A percentile compares a stretch with the other conserved stretches of the same genome.
phyloP scores from a whole-genome alignment of 1,284 basidiomycete species.

The Pholiota adiposa region DNA sequence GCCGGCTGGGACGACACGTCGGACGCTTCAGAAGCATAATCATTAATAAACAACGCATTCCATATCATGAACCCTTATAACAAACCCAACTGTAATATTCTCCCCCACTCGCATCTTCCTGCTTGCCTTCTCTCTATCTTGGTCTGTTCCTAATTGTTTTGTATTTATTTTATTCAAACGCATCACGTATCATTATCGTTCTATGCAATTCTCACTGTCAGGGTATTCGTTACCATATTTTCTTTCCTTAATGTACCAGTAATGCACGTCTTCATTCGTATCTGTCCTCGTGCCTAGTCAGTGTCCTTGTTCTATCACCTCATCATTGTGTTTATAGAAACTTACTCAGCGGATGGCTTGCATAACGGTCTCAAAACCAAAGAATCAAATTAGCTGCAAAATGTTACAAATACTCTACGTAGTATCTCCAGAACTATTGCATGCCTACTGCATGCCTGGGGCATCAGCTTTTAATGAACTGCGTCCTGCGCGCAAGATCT shows the following conservation, averaged over 20 bases:
- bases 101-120: not conserved
- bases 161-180: conserved; percentile 12
- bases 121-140: conserved; percentile 6
- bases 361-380: not conserved
- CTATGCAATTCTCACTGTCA: conserved; percentile 14
- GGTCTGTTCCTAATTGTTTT: conserved; percentile 9
- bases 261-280: conserved; percentile 8
- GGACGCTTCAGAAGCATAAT: conserved; percentile 38
- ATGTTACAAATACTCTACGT: not conserved
- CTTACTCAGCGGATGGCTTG: not conserved
- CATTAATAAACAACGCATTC: conserved; percentile 4
- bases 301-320: not conserved
- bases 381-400: conserved; percentile 1
- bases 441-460: conserved; percentile 65
- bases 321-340: not conserved
- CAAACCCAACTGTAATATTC: conserved; percentile 3
- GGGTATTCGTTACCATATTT: conserved; percentile 15
- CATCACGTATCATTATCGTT: conserved; percentile 23
- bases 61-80: not conserved
- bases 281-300: not conserved
- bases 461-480: conserved; percentile 87
- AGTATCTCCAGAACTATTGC: conserved; percentile 29
- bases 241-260: conserved; percentile 17
- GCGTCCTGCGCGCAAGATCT: conserved; percentile 92
- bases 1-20: conserved; percentile 66